Base-by-base conservation (phyloP, 1,284 basidiomycete species). In the Fomitopsis pinicola region DNA sequence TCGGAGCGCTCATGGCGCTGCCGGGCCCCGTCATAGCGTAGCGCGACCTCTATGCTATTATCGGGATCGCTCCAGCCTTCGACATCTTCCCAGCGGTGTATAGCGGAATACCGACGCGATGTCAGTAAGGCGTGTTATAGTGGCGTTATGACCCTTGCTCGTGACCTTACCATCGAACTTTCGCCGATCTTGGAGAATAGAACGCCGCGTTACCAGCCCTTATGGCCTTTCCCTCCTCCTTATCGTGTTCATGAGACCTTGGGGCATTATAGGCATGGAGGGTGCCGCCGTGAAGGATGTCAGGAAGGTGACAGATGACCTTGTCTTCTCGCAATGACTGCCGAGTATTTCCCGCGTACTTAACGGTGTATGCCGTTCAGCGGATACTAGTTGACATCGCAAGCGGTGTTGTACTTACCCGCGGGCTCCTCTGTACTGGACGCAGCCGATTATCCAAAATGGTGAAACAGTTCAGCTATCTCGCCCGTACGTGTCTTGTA, bases 381-480 rank as follows among this genome's bases (percentile, higher is more conserved):
- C 5, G 9, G 12, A 38, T 3, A 28, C 5, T 28, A 14, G 14
- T 10, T 35, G 30, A 14, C 50, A 53, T 28, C 14, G 30, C 26
- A n/a, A 55, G 14, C 26, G 33, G 35, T 55, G 38, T 36, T 19
- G 30, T 33, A 33, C 30, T 33, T 33, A 33, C 5, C 1, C 30
- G 14, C 54, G 14, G 14, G 40, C 6, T 40, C 6, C 15, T 22
- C 17, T 28, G 38, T 26, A 22, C 8, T 55, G 3, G 19, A 19
- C n/a, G 1, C 19, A 42, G 36, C 8, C 53, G 6, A 10, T 9
- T 30, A 3, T 30, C 26, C 36, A 44, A 15, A 1, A 71, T 70
- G 70, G 62, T 56, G 57, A 64, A 68, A 55, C 48, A 65, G 54
- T 65, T 66, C 66, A 63, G 66, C 61, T 64, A 72, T 42, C 66